phyloP scores from a whole-genome alignment of 2,329 filamentous ascomycete species.

The Claviceps fusiformis region DNA sequence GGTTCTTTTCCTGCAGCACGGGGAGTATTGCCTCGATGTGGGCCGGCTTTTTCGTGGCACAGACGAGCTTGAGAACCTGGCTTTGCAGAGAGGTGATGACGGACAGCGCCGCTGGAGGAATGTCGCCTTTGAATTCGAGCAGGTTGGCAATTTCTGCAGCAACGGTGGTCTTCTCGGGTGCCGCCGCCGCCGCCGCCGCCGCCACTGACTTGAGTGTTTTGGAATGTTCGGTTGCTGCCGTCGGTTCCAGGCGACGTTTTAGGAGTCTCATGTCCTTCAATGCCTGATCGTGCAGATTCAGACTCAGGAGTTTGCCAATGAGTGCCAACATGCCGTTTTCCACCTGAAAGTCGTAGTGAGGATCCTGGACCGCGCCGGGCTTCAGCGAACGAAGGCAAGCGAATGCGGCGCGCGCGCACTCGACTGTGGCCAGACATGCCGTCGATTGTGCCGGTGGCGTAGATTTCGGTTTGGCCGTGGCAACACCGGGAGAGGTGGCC shows the following conservation, averaged over 20 bases:
- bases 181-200: neutral
- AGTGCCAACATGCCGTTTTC: conserved; percentile 63
- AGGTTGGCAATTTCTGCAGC: conserved; percentile 37
- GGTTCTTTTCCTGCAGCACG: conserved; percentile 36
- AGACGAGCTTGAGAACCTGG: conserved; percentile 50
- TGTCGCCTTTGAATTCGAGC: conserved; percentile 42
- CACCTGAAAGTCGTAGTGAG: conserved; percentile 51
- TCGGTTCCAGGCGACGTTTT: conserved; percentile 45
- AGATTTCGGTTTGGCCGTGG: conserved; percentile 19
- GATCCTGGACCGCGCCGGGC: conserved; percentile 31
- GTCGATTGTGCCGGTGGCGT: conserved; percentile 20
- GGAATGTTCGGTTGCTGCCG: conserved; percentile 14
- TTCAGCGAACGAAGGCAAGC: conserved; percentile 47
- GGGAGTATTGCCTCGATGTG: conserved; percentile 44
- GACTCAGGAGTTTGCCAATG: conserved; percentile 47
- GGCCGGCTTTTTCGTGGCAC: conserved; percentile 43
- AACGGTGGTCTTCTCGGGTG: conserved; percentile 17
- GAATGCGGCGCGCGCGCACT: conserved; percentile 58
- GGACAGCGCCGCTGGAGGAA: conserved; percentile 30
- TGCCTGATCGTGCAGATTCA: conserved; percentile 55
- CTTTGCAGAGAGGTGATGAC: conserved; percentile 52
- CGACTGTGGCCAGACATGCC: conserved; percentile 43
- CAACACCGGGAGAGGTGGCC: conserved; percentile 35
- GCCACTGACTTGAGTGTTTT: conserved; percentile 17
- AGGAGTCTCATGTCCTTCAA: conserved; percentile 53